Evolutionary conservation across 2,329 filamentous ascomycete genomes (phyloP), one percentile per base, ranked within the genome.

Genomic region (Sporothrix mexicana): DNA sequence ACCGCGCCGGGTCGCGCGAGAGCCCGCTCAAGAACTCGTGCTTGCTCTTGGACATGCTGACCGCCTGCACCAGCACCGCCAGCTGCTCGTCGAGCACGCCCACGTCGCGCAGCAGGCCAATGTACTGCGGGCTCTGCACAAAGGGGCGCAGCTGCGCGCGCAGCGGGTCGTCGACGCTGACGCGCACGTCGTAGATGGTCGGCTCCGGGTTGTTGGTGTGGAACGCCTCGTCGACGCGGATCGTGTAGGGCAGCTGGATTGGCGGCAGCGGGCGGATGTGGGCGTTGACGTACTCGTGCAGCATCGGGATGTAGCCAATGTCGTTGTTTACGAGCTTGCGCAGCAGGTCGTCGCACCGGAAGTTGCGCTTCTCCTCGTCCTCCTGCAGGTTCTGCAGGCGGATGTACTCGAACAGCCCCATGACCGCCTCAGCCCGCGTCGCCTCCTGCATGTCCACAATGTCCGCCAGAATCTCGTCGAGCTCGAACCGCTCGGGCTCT

Each of bases 351-450:
- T 99, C 95, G 79, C 96, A 98, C 53, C 93, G 91, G 77, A 99
- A 95, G 74, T 93, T 92, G 74, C 96, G 89, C 84, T 96, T 96
- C 80, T 99, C 96, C 74, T 98, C 95, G 76, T 97, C 95, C 80
- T 98, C 95, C 80, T 97, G 94, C 64, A 99, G 85, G 20, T 91
- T 91, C 85, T 93, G 92, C 23, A 93, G 87, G 77, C 93, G 91
- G 76, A 97, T 93, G 78, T 99, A 99, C 80, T 98, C 95, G 94
- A 95, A 99, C 45, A 99, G 88, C 15, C 93, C 95, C 86, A 97
- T 93, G 41, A 97, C 90, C 7, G 95, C 92, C 75, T 96, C 94
- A 53, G 94, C 92, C 43, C 94, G 91, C 41, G 96, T 95, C 69
- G 94, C 95, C 81, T 97, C 94, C 67, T 90, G 87, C 78, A 93